A percentile compares a stretch with the other conserved stretches of the same genome.
phyloP scores from a whole-genome alignment of 2,329 filamentous ascomycete species.

The Colletotrichum theobromicola region DNA sequence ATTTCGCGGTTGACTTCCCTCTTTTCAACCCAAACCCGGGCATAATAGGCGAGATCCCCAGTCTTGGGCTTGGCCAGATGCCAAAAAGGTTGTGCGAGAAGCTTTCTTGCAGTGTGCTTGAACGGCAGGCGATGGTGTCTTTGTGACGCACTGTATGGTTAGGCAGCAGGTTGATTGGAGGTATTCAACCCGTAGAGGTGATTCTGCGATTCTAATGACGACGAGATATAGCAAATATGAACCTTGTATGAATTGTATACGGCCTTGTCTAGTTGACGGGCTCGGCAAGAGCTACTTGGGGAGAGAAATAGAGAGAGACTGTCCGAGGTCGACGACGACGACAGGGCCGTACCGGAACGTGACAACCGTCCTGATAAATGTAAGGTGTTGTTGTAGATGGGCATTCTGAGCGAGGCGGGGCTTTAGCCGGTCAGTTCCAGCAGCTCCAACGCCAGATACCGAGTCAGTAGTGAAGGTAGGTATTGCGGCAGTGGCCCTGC shows the following conservation, averaged over 20 bases:
- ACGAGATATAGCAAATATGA: neutral
- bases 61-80: neutral
- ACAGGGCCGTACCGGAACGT: neutral
- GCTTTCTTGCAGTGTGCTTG: neutral
- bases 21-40: neutral
- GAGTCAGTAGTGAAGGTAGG: neutral
- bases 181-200: neutral
- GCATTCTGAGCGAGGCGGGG: neutral
- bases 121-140: neutral
- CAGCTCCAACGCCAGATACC: neutral
- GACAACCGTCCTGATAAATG: neutral
- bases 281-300: neutral
- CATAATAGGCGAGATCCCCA: neutral
- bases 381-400: neutral
- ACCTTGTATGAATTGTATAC: neutral
- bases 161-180: neutral
- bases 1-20: neutral
- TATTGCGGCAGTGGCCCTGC: neutral
- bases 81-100: neutral
- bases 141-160: neutral
- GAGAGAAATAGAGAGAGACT: neutral
- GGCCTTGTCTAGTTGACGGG: neutral
- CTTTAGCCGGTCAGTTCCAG: neutral
- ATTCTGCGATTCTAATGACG: neutral
- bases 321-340: neutral